These are phyloP conservation scores for Musa acuminata DNA, from an alignment of 176 grass and related monocot species.

Conservation along the genomic window DNA sequence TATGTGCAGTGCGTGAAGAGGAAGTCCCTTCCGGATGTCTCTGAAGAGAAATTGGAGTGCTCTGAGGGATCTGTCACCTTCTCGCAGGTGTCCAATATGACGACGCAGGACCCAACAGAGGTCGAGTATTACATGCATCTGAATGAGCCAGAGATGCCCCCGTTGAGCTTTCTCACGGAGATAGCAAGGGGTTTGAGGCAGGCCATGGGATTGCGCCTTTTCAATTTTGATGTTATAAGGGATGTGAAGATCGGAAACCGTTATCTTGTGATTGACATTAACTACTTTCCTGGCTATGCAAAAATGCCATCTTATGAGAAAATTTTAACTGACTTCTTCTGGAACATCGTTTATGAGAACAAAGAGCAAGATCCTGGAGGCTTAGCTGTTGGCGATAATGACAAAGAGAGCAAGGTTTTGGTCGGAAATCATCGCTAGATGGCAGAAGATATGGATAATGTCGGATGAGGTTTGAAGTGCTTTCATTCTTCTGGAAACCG, in stretches of 20 bases:
- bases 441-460: too few species aligned
- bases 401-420: too few species aligned
- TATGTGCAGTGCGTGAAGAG: conserved; percentile 81
- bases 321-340: conserved; percentile 46
- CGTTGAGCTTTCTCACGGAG: conserved; percentile 41
- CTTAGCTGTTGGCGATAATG: too few species aligned
- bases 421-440: too few species aligned
- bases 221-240: conserved; percentile 19
- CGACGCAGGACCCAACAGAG: too few species aligned
- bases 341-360: conserved; percentile 3
- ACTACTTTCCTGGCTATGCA: conserved; percentile 79
- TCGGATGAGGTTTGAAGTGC: too few species aligned
- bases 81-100: conserved; percentile 66
- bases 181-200: conserved; percentile 53
- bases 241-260: conserved; percentile 17
- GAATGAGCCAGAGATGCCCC: conserved; percentile 42
- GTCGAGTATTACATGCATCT: too few species aligned
- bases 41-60: conserved; percentile 37
- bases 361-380: neutral
- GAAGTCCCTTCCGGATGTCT: conserved; percentile 77
- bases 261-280: conserved; percentile 87
- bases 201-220: conserved; percentile 63
- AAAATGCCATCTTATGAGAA: conserved; percentile 82
- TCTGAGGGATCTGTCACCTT: conserved; percentile 60
- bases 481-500: too few species aligned